Base-by-base conservation (phyloP, 805 yeast genomes). In the Pichia phayaonensis region DNA sequence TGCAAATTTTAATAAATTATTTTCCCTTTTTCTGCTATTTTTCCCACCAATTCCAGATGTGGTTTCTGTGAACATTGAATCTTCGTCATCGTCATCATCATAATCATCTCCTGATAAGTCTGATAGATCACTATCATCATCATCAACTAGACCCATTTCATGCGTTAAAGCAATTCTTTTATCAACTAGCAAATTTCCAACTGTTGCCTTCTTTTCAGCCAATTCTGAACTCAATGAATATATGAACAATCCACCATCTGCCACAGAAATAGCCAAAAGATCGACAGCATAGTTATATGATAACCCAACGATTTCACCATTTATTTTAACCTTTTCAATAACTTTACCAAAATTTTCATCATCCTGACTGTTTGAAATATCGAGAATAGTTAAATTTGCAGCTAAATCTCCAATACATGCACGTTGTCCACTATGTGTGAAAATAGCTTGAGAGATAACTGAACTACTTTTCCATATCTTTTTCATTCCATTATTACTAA, bases 331-430 rank as follows among this genome's bases (percentile, higher is more conserved):
- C 72, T 63, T 34, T 62, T 68, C 59, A 13, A 61, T 31, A 0
- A 62, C 56, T 72, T 62, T 38, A 65, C 66, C 44, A 47, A 46
- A 50, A 73, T 62, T 27, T 61, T 68, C 56, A 4, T 54, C 36
- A 11, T 59, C 55, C 15, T 64, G 60, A 16, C 66, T 62, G 38
- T 68, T 69, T 15, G 68, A 67, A 38, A 73, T 56, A 47, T 76
- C 79, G 1, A 81, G 62, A 3, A 84, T 60, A 2, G 71, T 68
- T 41, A 85, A 64, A 49, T 80, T 80, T 42, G 76, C 74, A 54
- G 80, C 85, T 55, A 84, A 86, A 40, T 92, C 90, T 24, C 84
- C 90, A 52, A 80, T 74, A 1, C 81, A 70, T 1, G 74, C 69
- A 61, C 79, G 69, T 36, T 76, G 74, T 0, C 85, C 89, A 46